Evolutionary conservation across 2,329 filamentous ascomycete species (phyloP), one percentile per base, ranked within the genome.

Genomic region (Cercospora sesami): DNA sequence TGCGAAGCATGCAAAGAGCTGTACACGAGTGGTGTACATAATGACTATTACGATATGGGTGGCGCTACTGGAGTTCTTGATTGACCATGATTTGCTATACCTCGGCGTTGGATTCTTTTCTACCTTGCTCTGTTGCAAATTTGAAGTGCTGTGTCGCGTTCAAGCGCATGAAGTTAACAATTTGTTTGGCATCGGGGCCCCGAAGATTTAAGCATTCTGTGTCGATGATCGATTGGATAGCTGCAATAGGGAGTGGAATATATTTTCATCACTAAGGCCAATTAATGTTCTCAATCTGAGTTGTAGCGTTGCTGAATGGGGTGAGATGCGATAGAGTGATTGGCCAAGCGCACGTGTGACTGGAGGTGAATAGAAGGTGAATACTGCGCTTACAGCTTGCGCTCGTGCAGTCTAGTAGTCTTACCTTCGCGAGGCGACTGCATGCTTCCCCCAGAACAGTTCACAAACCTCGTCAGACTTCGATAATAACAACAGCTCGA

Each of bases 41-140:
- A 61, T 30, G 59, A 48, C 21, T 61, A 18, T 61, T 6, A 48
- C n/a, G 59, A 30, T 42, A 48, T 48, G 58, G 58, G 16, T 36
- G 36, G 36, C 16, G 36, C 36, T 39, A 8, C 36, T n/a, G 36
- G 36, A 39, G 36, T 39, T 39, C 33, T 39, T n/a, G 36, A 1
- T n/a, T 39, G 36, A 39, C n/a, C 16, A 39, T 39, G 36, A 39
- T 39, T 39, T 39, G 36, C 16, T n/a, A 39, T 39, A 39, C 36
- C 16, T 39, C 36, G 36, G 36, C 36, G 6, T 39, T 39, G 36
- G 36, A n/a, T 39, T 39, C 36, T 36, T 36, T 12, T 36, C 31
- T 45, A 21, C 42, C 10, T 23, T 23, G n/a, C 18, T 48, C 18
- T 48, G 14, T 48, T 21, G 42, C 42, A 21, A 10, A 48, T 48